Evolutionary conservation across 164 flowering plant species (phyloP).

Genomic region (Tetracentron sinense): DNA sequence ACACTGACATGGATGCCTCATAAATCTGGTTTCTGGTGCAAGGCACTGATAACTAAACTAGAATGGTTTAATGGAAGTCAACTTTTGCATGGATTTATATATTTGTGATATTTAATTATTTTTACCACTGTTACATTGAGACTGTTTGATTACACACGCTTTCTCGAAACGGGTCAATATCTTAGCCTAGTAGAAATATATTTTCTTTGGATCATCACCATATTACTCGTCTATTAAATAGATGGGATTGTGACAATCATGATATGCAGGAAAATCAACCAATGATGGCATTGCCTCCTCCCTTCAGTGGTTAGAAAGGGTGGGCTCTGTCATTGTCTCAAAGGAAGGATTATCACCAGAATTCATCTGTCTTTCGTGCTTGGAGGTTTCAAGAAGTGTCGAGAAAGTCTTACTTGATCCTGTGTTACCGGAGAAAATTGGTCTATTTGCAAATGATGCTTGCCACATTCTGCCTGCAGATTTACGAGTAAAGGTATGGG

Average conservation of each 20-base stretch:
- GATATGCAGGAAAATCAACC: constrained; percentile 1
- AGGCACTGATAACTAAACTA: too few species aligned
- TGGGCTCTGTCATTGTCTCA: neutral
- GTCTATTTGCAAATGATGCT: constrained; percentile 8
- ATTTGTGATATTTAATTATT: too few species aligned
- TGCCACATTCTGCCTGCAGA: constrained; percentile 20
- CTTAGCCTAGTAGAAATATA: too few species aligned
- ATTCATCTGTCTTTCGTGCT: constrained; percentile 17
- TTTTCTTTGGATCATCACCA: too few species aligned
- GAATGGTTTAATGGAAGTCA: too few species aligned
- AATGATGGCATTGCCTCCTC: neutral
- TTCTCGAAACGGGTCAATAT: too few species aligned
- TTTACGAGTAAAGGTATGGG: constrained; percentile 14
- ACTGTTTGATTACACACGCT: too few species aligned
- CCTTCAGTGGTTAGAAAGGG: neutral
- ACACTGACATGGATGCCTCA: too few species aligned
- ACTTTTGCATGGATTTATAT: too few species aligned
- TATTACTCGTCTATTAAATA: too few species aligned
- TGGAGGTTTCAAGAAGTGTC: constrained; percentile 13
- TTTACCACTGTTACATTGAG: too few species aligned
- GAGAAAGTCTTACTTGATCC: constrained; percentile 16
- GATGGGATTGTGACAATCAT: neutral
- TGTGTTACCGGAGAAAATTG: constrained; percentile 10
- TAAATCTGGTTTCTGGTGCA: too few species aligned
- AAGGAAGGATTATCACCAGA: constrained; percentile 10